Percentiles rank a stretch among this genome's conserved stretches.
Conservation (phyloP, 495 filamentous ascomycete species). For the Daldinia decipiens region DNA sequence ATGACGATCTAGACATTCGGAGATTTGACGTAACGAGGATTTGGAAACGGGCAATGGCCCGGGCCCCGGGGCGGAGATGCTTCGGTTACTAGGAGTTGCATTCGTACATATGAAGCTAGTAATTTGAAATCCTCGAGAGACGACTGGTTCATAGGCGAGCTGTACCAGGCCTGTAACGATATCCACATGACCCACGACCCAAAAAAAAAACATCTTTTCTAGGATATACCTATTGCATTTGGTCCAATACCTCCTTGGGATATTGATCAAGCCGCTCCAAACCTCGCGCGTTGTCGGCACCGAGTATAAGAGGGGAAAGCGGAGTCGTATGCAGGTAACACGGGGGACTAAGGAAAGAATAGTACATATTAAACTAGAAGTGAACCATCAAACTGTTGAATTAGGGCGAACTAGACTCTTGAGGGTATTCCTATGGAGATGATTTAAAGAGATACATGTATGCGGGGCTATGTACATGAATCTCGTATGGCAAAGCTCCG, state of each 20-base stretch:
- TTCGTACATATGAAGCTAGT: constrained; percentile 1
- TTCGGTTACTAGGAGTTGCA: constrained; percentile 4
- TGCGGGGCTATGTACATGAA: neutral
- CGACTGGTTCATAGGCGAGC: constrained; percentile 36
- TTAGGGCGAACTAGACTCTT: neutral
- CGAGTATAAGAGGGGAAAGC: constrained; percentile 32
- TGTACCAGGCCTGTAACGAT: constrained; percentile 8
- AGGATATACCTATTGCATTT: constrained; percentile 15
- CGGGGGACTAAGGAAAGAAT: neutral
- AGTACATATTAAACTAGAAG: neutral
- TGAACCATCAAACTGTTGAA: neutral
- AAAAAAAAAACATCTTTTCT: neutral
- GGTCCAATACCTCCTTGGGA: constrained; percentile 11
- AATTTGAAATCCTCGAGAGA: constrained; percentile 39
- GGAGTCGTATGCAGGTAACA: constrained; percentile 25
- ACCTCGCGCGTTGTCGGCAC: constrained; percentile 9
- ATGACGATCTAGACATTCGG: constrained; percentile 27
- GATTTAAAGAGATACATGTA: neutral
- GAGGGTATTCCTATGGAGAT: neutral
- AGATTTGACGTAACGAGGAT: constrained; percentile 32
- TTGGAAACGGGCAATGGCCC: constrained; percentile 25
- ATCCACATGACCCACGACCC: constrained; percentile 11
- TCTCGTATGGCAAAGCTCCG: neutral
- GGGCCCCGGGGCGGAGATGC: constrained; percentile 26
- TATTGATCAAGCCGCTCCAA: constrained; percentile 4